Evolutionary conservation across 768 basidiomycete species (phyloP).

Genomic region (Tulasnella sp.): DNA sequence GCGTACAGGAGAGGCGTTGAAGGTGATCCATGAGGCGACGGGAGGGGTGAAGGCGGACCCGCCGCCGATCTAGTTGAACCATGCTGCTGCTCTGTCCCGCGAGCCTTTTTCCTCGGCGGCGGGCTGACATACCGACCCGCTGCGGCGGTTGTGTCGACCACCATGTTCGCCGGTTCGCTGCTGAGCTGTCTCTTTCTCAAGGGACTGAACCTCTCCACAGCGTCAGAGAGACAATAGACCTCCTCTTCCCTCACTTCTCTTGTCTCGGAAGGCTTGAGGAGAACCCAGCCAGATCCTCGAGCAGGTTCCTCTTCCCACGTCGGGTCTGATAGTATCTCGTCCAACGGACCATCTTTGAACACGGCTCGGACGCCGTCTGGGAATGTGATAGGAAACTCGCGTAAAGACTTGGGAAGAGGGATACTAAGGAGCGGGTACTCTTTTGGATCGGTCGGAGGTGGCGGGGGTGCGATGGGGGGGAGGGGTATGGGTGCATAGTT

Average conservation of each 20-base stretch:
- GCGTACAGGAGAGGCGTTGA: constrained; percentile 67
- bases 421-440: constrained; percentile 68
- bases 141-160: constrained; percentile 20
- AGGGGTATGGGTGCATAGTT: constrained; percentile 81
- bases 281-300: constrained; percentile 60
- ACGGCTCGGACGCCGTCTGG: constrained; percentile 72
- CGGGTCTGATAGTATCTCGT: constrained; percentile 52
- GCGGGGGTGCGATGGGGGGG: constrained; percentile 58
- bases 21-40: constrained; percentile 77
- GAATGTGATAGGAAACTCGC: constrained; percentile 67
- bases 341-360: constrained; percentile 38
- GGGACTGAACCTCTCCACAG: constrained; percentile 64
- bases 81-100: constrained; percentile 41
- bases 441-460: constrained; percentile 66
- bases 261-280: constrained; percentile 42
- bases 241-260: constrained; percentile 35
- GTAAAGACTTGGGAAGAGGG: constrained; percentile 57
- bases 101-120: constrained; percentile 68
- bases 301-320: constrained; percentile 56
- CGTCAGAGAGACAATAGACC: constrained; percentile 59
- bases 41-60: constrained; percentile 73
- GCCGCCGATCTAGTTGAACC: constrained; percentile 28
- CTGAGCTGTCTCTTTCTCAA: constrained; percentile 43
- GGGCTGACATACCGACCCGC: constrained; percentile 26
- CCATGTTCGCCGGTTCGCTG: constrained; percentile 34